Evolutionary conservation across 2,329 filamentous ascomycete genomes (phyloP).

Genomic region (Cytospora piceae): DNA sequence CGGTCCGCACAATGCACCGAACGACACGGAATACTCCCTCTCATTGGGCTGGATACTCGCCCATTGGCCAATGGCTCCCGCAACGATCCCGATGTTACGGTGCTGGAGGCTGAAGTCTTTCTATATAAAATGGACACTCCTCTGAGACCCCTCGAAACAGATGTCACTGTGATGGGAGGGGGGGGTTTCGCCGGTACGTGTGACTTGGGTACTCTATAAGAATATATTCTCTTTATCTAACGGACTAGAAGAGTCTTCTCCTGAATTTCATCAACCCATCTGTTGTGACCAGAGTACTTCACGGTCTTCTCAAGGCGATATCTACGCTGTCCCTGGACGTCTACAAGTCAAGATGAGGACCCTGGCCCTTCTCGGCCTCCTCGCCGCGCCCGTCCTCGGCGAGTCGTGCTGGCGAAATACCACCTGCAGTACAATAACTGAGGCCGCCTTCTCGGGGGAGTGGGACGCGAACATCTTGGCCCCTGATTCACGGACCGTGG

Average conservation of each 20-base stretch:
- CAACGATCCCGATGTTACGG: neutral
- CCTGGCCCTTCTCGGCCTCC: constrained; percentile 38
- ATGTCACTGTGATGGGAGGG: neutral
- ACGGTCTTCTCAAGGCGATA: neutral
- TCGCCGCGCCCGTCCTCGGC: constrained; percentile 21
- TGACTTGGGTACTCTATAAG: neutral
- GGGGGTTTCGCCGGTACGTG: neutral
- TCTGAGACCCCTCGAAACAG: neutral
- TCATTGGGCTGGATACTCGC: neutral
- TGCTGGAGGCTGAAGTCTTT: neutral
- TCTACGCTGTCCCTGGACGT: neutral
- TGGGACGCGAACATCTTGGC: constrained; percentile 65
- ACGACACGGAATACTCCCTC: constrained; percentile 1
- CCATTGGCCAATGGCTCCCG: constrained; percentile 16
- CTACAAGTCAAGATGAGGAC: constrained; percentile 11
- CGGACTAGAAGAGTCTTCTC: neutral
- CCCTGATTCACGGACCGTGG: constrained; percentile 53
- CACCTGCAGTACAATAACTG: constrained; percentile 52
- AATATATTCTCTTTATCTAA: neutral
- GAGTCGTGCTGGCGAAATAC: constrained; percentile 59
- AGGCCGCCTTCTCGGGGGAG: constrained; percentile 56
- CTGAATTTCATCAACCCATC: neutral
- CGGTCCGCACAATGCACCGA: constrained; percentile 30
- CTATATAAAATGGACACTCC: constrained; percentile 1
- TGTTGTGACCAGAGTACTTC: neutral